phyloP scores from a whole-genome alignment of 2,329 filamentous ascomycete species.

The Xylariaceae sp. region DNA sequence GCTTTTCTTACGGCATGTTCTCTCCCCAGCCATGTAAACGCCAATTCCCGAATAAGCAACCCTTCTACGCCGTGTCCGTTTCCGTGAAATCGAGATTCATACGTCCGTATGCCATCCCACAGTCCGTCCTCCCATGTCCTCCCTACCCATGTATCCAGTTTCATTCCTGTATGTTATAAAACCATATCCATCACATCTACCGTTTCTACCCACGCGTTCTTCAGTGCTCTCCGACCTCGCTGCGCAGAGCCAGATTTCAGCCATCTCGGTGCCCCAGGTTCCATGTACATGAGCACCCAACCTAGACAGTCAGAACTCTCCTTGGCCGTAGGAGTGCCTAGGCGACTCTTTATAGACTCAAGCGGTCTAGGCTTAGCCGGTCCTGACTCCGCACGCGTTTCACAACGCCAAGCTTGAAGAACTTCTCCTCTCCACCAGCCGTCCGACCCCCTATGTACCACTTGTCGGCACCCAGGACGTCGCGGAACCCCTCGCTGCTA shows the following conservation, averaged over 20 bases:
- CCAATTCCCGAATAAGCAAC: conserved; percentile 8
- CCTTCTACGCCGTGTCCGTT: conserved; percentile 19
- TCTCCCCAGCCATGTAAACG: conserved; percentile 16
- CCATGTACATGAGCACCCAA: conserved; percentile 1
- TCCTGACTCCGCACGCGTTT: conserved; percentile 76
- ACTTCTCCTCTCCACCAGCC: conserved; percentile 77
- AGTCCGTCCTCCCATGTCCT: neutral
- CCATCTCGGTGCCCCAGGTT: neutral
- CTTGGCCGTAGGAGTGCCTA: neutral
- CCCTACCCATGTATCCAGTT: conserved; percentile 12
- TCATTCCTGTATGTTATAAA: conserved; percentile 12
- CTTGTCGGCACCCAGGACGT: conserved; percentile 74
- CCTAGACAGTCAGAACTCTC: too few species aligned
- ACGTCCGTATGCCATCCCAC: neutral
- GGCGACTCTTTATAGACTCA: conserved; percentile 67
- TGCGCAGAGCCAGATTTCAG: neutral
- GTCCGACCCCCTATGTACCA: conserved; percentile 84
- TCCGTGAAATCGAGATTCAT: neutral
- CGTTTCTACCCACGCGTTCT: neutral
- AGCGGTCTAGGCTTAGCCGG: conserved; percentile 73
- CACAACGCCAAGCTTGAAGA: conserved; percentile 82
- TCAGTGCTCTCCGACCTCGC: neutral
- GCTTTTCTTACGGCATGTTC: conserved; percentile 21
- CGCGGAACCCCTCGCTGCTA: conserved; percentile 76
- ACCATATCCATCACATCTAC: too few species aligned